Conservation (phyloP, 345 rosid species). For the Murraya koenigii region DNA sequence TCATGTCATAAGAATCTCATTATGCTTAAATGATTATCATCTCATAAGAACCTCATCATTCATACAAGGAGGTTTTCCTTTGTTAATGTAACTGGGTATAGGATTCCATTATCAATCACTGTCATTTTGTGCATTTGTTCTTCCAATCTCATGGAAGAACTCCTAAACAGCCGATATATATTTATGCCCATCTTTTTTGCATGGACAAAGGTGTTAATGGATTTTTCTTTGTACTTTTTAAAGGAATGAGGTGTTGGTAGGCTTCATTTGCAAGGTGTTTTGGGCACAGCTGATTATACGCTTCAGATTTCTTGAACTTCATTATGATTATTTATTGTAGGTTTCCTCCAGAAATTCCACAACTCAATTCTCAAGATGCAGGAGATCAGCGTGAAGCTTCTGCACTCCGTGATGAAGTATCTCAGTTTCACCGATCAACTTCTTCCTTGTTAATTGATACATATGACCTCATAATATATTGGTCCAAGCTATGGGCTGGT, state of each 20-base stretch:
- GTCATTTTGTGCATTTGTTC: neutral
- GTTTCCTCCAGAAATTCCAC: constrained; percentile 63
- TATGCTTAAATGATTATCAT: neutral
- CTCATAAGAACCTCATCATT: neutral
- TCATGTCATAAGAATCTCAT: neutral
- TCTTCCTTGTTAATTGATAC: neutral
- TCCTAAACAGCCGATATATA: neutral
- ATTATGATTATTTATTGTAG: constrained; percentile 32
- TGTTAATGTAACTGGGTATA: neutral
- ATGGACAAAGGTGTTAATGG: neutral
- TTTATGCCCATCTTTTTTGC: neutral
- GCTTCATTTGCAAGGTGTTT: neutral
- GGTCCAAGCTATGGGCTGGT: neutral
- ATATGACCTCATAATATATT: constrained; percentile 1
- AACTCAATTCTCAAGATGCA: constrained; percentile 46
- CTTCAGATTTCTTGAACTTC: constrained; percentile 9
- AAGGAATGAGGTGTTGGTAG: neutral
- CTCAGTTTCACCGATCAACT: constrained; percentile 21
- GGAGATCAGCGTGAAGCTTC: constrained; percentile 92
- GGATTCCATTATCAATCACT: neutral
- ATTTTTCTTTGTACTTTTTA: neutral
- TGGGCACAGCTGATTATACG: neutral
- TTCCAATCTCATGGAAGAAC: neutral
- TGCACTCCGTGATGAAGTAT: constrained; percentile 97
- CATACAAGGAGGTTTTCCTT: neutral